phyloP scores from a whole-genome alignment of 768 basidiomycete species.

The Boletales sp. region DNA sequence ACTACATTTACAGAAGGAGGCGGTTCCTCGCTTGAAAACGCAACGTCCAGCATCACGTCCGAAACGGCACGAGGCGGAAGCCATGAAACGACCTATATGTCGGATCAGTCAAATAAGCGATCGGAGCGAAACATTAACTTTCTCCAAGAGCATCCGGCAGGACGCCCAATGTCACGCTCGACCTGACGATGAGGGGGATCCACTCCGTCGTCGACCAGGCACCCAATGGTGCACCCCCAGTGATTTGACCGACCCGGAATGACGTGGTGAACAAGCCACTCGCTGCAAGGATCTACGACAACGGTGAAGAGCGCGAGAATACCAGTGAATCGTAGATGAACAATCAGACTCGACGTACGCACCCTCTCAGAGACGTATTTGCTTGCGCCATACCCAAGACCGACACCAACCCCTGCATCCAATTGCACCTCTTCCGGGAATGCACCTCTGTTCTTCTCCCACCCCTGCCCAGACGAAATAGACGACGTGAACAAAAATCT shows the following conservation, averaged over 20 bases:
- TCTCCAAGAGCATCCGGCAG: conserved; percentile 31
- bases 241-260: conserved; percentile 37
- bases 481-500: conserved; percentile 29
- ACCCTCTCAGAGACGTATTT: conserved; percentile 38
- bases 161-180: conserved; percentile 27
- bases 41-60: conserved; percentile 25
- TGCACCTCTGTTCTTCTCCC: conserved; percentile 13
- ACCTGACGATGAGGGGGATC: conserved; percentile 36
- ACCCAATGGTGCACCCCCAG: conserved; percentile 32
- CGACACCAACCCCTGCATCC: conserved; percentile 2
- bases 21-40: conserved; percentile 17
- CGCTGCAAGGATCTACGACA: conserved; percentile 25
- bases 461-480: conserved; percentile 22
- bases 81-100: conserved; percentile 25
- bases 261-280: conserved; percentile 32
- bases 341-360: conserved; percentile 1
- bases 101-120: neutral
- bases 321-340: neutral
- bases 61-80: conserved; percentile 28
- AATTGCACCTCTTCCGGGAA: conserved; percentile 37
- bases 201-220: conserved; percentile 36
- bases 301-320: too few species aligned
- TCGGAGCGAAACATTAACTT: conserved; percentile 1
- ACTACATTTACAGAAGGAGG: conserved; percentile 30
- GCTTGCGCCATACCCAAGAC: too few species aligned